phyloP scores from a whole-genome alignment of 2,329 filamentous ascomycete species.

The Nothomitra cinnamomea region DNA sequence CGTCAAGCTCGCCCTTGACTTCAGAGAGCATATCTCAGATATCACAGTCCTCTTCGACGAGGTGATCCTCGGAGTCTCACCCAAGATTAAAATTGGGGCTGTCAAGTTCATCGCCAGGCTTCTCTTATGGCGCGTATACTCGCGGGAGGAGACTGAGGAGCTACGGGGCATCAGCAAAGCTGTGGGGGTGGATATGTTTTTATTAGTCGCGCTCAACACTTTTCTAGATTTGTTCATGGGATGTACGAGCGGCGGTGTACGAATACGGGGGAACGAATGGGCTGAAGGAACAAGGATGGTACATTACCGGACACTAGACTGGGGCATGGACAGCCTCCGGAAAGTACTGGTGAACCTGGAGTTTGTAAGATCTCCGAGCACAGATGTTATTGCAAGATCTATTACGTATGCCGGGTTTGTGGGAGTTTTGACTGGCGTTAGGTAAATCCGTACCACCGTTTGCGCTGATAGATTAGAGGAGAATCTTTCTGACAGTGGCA shows the following conservation, averaged over 20 bases:
- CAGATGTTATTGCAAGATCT: slow-evolving; percentile 27
- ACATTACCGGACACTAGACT: slow-evolving; percentile 37
- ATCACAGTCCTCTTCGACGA: slow-evolving; percentile 35
- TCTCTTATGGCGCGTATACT: slow-evolving; percentile 33
- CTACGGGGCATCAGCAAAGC: slow-evolving; percentile 37
- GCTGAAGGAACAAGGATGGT: slow-evolving; percentile 24
- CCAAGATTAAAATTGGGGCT: slow-evolving; percentile 16
- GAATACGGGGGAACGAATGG: slow-evolving; percentile 13
- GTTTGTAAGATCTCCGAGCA: slow-evolving; percentile 18
- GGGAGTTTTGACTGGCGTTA: slow-evolving; percentile 33
- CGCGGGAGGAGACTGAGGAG: slow-evolving; percentile 41
- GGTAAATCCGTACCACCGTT: slow-evolving; percentile 15
- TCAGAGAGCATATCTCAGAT: slow-evolving; percentile 25
- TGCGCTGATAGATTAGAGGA: not conserved
- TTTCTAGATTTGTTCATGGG: slow-evolving; percentile 46
- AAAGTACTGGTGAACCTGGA: slow-evolving; percentile 22
- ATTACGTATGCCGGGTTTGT: slow-evolving; percentile 36
- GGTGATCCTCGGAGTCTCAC: slow-evolving; percentile 23
- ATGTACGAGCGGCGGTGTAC: slow-evolving; percentile 41
- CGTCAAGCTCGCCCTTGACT: slow-evolving; percentile 28
- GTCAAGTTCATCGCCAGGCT: slow-evolving; percentile 25
- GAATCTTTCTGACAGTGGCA: too few species aligned
- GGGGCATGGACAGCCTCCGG: slow-evolving; percentile 28
- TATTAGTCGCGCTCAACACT: slow-evolving; percentile 45
- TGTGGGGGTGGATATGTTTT: slow-evolving; percentile 36